Evolutionary conservation across 2,329 filamentous ascomycete genomes (phyloP), one percentile per base, ranked within the genome.

Genomic region (Ophiostoma ips): DNA sequence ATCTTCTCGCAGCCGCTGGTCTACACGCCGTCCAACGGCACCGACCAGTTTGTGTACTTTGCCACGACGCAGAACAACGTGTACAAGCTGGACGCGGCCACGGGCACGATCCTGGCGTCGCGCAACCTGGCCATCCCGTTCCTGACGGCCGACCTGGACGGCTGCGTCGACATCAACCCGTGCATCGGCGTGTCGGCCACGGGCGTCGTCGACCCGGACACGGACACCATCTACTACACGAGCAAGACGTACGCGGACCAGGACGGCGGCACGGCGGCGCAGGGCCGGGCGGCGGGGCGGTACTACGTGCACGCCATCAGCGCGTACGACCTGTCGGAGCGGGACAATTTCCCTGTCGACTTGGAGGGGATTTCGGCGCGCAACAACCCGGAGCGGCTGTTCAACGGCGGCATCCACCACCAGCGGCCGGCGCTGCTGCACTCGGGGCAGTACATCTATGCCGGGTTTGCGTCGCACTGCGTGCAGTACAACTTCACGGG

Each of bases 401-500:
- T 72, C 59, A 64, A 68, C 46, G 66, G 68, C 11, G 71, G 70
- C 37, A 72, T 70, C 52, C 67, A 71, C 35, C 68, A 70, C 53
- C 68, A 71, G 53, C 64, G 70, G 5, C 69, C 70, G 1, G 69
- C 63, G 5, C 58, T 72, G n/a, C 58, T 72, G 16, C 68, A 70
- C 38, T 60, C 66, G 9, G 67, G 67, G n/a, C 59, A 71, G 47
- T 71, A 63, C 53, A 63, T 73, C 30, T 73, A 72, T 52, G 69
- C 69, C 11, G 70, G 69, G 3, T 73, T 70, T 54, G 70, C 68
- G 0, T 71, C 68, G n/a, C 70, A 73, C 57, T 73, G 71, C 50
- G 70, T 72, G 9, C 66, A 70, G 55, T 73, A 68, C 58, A 73
- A 73, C 56, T 72, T 71, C 49, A 72, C 70, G 9, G 70, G 71